phyloP scores from a whole-genome alignment of 1,284 basidiomycete species.

The Coniferiporia sulphurascens region DNA sequence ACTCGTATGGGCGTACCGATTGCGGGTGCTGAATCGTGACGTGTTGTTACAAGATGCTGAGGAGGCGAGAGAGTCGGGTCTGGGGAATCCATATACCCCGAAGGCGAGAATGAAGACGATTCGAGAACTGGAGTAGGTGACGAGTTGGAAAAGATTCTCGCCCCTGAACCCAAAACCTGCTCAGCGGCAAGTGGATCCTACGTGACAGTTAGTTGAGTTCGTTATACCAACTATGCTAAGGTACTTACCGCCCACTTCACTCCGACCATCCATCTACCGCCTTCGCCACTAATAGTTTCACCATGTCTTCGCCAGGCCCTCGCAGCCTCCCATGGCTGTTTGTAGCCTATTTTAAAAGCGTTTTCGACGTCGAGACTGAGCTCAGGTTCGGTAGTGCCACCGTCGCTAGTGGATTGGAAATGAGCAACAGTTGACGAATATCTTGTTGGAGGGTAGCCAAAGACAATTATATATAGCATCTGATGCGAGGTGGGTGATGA shows the following conservation, averaged over 20 bases:
- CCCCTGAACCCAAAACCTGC: constrained; percentile 16
- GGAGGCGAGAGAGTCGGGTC: constrained; percentile 23
- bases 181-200: constrained; percentile 12
- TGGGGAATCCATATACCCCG: constrained; percentile 3
- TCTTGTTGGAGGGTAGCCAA: constrained; percentile 71
- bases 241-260: constrained; percentile 70
- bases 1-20: constrained; percentile 64
- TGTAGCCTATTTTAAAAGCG: constrained; percentile 69
- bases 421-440: constrained; percentile 65
- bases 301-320: constrained; percentile 75
- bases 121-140: background rate
- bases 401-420: constrained; percentile 59
- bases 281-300: constrained; percentile 46
- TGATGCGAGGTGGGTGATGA: constrained; percentile 26
- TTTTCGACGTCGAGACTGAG: constrained; percentile 58
- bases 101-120: background rate
- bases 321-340: constrained; percentile 62
- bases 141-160: background rate
- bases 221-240: background rate
- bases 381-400: constrained; percentile 53
- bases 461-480: constrained; percentile 60
- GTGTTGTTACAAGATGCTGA: constrained; percentile 35
- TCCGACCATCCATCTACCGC: constrained; percentile 76
- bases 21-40: constrained; percentile 27
- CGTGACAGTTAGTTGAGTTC: background rate